Base-by-base conservation (phyloP, 352 stramenopile species). In the Phytophthora sansomeana region DNA sequence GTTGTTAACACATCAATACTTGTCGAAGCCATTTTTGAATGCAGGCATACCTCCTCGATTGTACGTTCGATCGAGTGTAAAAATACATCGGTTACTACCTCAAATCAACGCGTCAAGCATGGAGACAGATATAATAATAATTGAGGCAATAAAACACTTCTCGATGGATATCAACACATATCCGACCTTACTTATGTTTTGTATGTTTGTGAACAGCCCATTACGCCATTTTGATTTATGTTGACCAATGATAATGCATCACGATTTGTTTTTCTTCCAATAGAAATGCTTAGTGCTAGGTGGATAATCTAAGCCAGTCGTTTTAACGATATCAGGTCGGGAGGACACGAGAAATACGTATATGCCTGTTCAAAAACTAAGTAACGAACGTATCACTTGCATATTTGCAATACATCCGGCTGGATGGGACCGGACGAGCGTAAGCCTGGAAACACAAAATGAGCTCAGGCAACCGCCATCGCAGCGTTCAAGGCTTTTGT, bases 381-480 rank as follows among this genome's bases (percentile, higher is more conserved):
- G 24, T 36, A 3, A 36, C 11, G 4, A 36, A 14, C 24, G 13
- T 51, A 51, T 36, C 44, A 51, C 14, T 51, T 51, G 44, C 26
- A 51, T 51, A 51, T 51, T 51, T 51, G 1, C 10, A 33, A 24
- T 10, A 6, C 24, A 36, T 51, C 24, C 44, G 26, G 38, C 24
- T 38, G 5, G 13, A 51, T 36, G 24, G 44, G 44, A 2, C 24
- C 38, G 19, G 14, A 33, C 10, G 44, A 51, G 29, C 44, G 36
- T 9, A 33, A 51, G 24, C 26, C 44, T 51, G 44, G 26, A 4
- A 51, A 51, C 44, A 51, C 39, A 16, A 44, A 26, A n/a, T n/a
- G 16, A 26, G 38, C 38, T 19, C 14, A 19, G 38, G 38, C 5
- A n/a, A 44, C 38, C 6, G n/a, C 13, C 14, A 11, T 39, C 33